phyloP scores from a whole-genome alignment of 495 filamentous ascomycete species.

The Letharia lupina region DNA sequence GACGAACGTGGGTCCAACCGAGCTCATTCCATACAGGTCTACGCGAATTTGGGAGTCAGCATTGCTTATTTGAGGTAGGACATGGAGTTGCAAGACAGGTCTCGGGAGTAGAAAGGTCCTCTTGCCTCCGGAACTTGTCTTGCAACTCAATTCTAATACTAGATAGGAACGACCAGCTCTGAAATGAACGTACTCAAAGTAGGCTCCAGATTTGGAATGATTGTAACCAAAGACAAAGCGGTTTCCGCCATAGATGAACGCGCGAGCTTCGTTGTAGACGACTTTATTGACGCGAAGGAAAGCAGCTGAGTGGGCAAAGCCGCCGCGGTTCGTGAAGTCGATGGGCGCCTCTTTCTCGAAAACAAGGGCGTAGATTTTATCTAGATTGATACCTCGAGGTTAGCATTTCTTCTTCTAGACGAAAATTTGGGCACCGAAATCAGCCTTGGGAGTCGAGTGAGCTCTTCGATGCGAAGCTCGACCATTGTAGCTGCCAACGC shows the following conservation, averaged over 20 bases:
- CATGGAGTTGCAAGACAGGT: not conserved
- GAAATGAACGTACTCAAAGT: conserved; percentile 3
- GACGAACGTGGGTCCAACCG: conserved; percentile 17
- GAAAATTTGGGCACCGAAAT: not conserved
- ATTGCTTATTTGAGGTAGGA: not conserved
- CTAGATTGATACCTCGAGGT: not conserved
- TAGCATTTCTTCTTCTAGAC: not conserved
- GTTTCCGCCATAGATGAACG: conserved; percentile 33
- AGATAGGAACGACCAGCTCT: not conserved
- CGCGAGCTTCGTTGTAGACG: conserved; percentile 29
- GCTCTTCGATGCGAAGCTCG: not conserved
- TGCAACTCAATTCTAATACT: not conserved
- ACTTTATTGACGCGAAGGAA: conserved; percentile 32
- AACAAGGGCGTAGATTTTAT: conserved; percentile 30
- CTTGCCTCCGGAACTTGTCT: not conserved
- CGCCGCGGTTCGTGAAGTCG: conserved; percentile 21
- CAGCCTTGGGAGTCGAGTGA: not conserved
- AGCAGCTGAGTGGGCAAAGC: conserved; percentile 28
- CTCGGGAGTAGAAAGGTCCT: too few species aligned
- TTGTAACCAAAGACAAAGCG: conserved; percentile 29
- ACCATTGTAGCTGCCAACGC: not conserved
- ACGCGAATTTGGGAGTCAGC: not conserved
- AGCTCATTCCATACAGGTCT: conserved; percentile 16
- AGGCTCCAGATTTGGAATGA: conserved; percentile 1
- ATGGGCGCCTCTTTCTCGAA: conserved; percentile 25